phyloP scores from a whole-genome alignment of 2,329 filamentous ascomycete species.

The Chaetomium sp. region DNA sequence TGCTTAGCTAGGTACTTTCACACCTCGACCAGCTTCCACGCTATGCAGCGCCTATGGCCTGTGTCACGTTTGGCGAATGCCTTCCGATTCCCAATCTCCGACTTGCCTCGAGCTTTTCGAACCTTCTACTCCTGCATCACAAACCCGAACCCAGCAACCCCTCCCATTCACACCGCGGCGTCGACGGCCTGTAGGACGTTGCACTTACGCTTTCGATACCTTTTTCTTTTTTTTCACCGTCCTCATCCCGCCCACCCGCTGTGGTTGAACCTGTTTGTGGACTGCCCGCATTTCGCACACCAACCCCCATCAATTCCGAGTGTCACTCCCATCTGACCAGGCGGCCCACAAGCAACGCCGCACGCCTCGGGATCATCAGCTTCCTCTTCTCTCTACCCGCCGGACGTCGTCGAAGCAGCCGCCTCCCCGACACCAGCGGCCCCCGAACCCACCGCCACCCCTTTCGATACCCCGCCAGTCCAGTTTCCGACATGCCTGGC shows the following conservation, averaged over 20 bases:
- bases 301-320: conserved; percentile 12
- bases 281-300: conserved; percentile 10
- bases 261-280: conserved; percentile 11
- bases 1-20: conserved; percentile 8
- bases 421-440: too few relatives aligned
- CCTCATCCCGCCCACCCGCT: background rate
- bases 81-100: conserved; percentile 14
- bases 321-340: conserved; percentile 10
- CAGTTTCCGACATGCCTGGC: conserved; percentile 53
- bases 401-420: too few relatives aligned
- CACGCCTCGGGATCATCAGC: conserved; percentile 20
- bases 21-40: conserved; percentile 7
- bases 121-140: conserved; percentile 16
- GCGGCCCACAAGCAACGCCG: conserved; percentile 13
- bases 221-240: background rate
- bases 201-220: conserved; percentile 1
- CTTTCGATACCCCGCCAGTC: background rate
- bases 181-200: conserved; percentile 1
- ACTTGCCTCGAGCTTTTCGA: conserved; percentile 13
- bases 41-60: conserved; percentile 10
- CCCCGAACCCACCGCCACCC: too few relatives aligned
- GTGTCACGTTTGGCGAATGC: conserved; percentile 23
- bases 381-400: too few relatives aligned
- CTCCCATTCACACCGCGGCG: conserved; percentile 2
- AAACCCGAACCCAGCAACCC: conserved; percentile 6